These are phyloP conservation scores for Ascochyta viciae-villosae DNA, from an alignment of 2,329 filamentous ascomycete species.

Conservation along the genomic window DNA sequence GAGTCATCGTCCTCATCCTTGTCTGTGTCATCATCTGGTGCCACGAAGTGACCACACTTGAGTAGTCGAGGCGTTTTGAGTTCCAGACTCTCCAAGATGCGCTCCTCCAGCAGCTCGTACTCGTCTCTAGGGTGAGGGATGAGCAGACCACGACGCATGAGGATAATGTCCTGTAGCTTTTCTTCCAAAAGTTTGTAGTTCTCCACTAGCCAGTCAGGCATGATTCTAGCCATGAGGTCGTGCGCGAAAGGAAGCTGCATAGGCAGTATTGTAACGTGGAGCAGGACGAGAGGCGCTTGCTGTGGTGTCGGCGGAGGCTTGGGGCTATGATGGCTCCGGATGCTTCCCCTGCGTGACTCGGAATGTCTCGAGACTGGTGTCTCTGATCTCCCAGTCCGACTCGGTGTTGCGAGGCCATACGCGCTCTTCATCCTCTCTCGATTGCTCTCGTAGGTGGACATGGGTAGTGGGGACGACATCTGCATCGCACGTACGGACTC, in stretches of 20 bases:
- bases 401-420: conserved; percentile 45
- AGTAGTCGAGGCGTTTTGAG: conserved; percentile 73
- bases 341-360: conserved; percentile 36
- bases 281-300: conserved; percentile 73
- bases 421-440: conserved; percentile 40
- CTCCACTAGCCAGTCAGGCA: conserved; percentile 60
- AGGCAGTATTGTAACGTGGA: conserved; percentile 79
- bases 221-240: conserved; percentile 56
- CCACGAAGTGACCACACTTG: conserved; percentile 77
- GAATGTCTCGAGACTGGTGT: conserved; percentile 39
- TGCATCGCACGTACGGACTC: conserved; percentile 75
- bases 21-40: conserved; percentile 45
- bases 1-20: conserved; percentile 46
- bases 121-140: conserved; percentile 81
- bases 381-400: conserved; percentile 40
- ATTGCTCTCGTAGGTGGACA: conserved; percentile 37
- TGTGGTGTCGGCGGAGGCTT: conserved; percentile 43
- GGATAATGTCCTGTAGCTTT: conserved; percentile 73
- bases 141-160: conserved; percentile 73
- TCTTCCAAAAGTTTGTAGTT: conserved; percentile 73
- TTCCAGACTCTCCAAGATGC: conserved; percentile 76
- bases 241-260: conserved; percentile 68
- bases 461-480: conserved; percentile 66
- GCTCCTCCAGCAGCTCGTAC: conserved; percentile 80
- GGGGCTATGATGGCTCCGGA: conserved; percentile 38